phyloP scores from a whole-genome alignment of 371 early-diverging fungal species.

The Coemansia sp. region DNA sequence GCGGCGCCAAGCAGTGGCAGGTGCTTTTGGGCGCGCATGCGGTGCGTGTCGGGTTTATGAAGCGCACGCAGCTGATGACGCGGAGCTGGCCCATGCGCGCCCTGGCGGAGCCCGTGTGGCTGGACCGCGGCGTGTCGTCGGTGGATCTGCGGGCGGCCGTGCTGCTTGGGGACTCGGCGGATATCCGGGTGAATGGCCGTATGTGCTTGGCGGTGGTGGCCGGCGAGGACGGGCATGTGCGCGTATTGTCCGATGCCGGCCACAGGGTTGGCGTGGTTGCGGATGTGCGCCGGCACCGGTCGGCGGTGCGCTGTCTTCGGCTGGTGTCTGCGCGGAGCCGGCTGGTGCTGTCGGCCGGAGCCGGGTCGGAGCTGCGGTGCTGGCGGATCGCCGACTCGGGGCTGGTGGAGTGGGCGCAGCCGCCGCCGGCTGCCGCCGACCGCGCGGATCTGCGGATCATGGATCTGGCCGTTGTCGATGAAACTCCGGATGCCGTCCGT shows the following conservation, averaged over 20 bases:
- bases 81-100: no score
- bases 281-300: conserved; percentile 28
- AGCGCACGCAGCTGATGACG: conserved; percentile 8
- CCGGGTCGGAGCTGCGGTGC: conserved; percentile 48
- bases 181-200: no score
- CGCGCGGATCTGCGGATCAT: conserved; percentile 47
- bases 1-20: conserved; percentile 46
- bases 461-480: conserved; percentile 29
- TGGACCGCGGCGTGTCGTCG: conserved; percentile 13
- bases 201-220: not conserved
- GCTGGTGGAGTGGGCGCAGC: conserved; percentile 14
- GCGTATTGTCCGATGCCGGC: not conserved
- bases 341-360: conserved; percentile 49
- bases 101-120: not conserved
- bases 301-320: conserved; percentile 39
- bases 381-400: conserved; percentile 35
- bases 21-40: conserved; percentile 4
- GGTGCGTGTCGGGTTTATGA: conserved; percentile 12
- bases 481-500: not conserved
- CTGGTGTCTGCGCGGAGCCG: not conserved
- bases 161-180: no score
- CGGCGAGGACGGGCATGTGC: conserved; percentile 37
- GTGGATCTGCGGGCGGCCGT: conserved; percentile 10
- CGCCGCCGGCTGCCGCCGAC: conserved; percentile 9
- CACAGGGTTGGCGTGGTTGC: not conserved